These are phyloP conservation scores for Isoetes engelmannii DNA, from an alignment of 83 land plant genomes.

Conservation along the genomic window DNA sequence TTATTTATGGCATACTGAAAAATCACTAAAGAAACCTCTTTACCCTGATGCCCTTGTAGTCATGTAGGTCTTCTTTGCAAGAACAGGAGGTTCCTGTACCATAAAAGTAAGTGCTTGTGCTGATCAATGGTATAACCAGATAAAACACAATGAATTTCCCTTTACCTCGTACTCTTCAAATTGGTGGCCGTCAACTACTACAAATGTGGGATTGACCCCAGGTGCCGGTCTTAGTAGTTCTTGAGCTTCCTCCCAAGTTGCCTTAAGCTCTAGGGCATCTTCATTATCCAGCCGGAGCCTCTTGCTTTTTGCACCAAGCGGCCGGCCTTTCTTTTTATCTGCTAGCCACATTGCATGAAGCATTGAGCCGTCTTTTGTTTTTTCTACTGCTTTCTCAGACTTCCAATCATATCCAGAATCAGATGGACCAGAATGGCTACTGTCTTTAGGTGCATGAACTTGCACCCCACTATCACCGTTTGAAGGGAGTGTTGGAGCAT, in stretches of 20 bases:
- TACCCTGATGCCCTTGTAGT: slow-evolving; percentile 56
- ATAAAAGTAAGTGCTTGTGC: background rate
- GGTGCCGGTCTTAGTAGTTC: slow-evolving; percentile 72
- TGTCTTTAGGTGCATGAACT: too few relatives aligned
- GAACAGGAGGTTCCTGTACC: slow-evolving; percentile 82
- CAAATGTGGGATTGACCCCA: slow-evolving; percentile 39
- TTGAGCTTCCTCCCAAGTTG: slow-evolving; percentile 90
- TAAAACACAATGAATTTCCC: background rate
- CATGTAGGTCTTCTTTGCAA: slow-evolving; percentile 72
- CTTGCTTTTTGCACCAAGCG: slow-evolving; percentile 59
- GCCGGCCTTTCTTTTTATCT: slow-evolving; percentile 47
- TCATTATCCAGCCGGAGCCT: slow-evolving; percentile 53
- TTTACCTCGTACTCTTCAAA: slow-evolving; percentile 91
- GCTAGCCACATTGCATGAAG: slow-evolving; percentile 31
- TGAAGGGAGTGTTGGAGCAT: too few relatives aligned
- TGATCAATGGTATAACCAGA: background rate
- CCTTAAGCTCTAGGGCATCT: slow-evolving; percentile 56
- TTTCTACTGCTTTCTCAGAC: slow-evolving; percentile 16
- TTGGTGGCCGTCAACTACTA: slow-evolving; percentile 77
- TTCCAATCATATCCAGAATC: background rate
- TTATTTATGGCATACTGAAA: background rate
- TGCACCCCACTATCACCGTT: too few relatives aligned
- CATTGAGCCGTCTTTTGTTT: slow-evolving; percentile 29
- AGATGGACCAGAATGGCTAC: too few relatives aligned
- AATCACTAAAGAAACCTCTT: slow-evolving; percentile 13